A percentile compares a stretch with the other conserved stretches of the same genome.
Evolutionary conservation across 352 stramenopile species (phyloP).

Genomic region (Phytophthora hybrid): DNA sequence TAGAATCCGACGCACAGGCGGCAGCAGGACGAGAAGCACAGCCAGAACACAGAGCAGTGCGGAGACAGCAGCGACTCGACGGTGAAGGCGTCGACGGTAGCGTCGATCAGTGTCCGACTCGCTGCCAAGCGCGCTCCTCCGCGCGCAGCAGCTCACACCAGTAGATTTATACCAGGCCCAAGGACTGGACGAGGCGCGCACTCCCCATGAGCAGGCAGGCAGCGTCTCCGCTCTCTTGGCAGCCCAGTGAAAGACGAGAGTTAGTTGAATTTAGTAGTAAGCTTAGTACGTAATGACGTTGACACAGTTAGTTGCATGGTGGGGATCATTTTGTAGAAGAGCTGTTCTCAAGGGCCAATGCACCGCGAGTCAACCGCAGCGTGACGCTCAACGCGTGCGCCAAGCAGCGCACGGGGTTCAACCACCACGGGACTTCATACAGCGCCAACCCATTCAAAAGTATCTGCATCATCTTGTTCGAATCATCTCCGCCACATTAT

Average conservation of each 20-base stretch:
- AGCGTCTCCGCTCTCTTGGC: conserved; percentile 9
- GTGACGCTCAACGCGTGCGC: not conserved
- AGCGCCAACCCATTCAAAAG: conserved; percentile 41
- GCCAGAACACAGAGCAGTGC: not conserved
- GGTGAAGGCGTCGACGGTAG: conserved; percentile 36
- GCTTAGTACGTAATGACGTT: conserved; percentile 37
- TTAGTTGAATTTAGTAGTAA: conserved; percentile 5
- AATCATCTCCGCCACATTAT: conserved; percentile 37
- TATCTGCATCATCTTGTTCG: conserved; percentile 44
- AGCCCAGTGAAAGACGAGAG: conserved; percentile 12
- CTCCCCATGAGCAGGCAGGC: conserved; percentile 7
- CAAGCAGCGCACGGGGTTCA: conserved; percentile 1
- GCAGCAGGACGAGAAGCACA: not conserved
- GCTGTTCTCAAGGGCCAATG: conserved; percentile 29
- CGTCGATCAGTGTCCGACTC: conserved; percentile 27
- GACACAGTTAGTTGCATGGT: not conserved
- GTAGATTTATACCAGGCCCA: conserved; percentile 24
- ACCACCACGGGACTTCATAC: conserved; percentile 19
- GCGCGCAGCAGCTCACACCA: conserved; percentile 1
- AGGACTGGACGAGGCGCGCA: conserved; percentile 5
- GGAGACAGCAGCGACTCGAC: not conserved
- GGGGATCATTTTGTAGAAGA: conserved; percentile 31
- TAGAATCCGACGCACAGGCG: not conserved
- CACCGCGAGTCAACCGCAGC: conserved; percentile 28
- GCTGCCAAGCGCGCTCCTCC: not conserved